These are phyloP conservation scores for Mortierella sp. DNA, from an alignment of 371 early-diverging fungal genomes.

Conservation along the genomic window DNA sequence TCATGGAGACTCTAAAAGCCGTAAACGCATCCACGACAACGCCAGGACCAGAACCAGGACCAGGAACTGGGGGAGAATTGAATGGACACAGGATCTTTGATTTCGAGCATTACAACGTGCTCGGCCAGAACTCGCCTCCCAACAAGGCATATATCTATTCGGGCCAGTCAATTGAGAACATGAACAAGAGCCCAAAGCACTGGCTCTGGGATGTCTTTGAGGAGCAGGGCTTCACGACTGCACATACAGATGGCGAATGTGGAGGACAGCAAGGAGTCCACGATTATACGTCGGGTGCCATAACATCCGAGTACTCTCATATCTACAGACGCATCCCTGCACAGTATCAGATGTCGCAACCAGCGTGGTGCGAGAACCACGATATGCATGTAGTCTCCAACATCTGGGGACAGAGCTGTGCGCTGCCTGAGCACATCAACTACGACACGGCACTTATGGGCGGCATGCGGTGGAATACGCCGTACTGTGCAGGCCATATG, in stretches of 20 bases:
- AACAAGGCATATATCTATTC: slow-evolving; percentile 55
- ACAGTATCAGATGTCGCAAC: slow-evolving; percentile 44
- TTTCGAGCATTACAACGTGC: slow-evolving; percentile 49
- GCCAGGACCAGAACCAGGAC: neutral
- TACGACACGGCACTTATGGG: slow-evolving; percentile 40
- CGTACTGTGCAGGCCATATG: slow-evolving; percentile 53
- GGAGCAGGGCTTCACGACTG: slow-evolving; percentile 52
- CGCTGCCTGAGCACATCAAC: slow-evolving; percentile 10
- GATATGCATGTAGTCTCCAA: slow-evolving; percentile 35
- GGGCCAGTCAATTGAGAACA: slow-evolving; percentile 45
- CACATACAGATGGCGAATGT: slow-evolving; percentile 55
- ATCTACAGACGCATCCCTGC: slow-evolving; percentile 27
- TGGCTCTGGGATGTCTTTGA: slow-evolving; percentile 57
- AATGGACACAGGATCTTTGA: slow-evolving; percentile 39
- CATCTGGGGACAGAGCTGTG: slow-evolving; percentile 45
- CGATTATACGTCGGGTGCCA: slow-evolving; percentile 41
- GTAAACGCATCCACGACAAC: slow-evolving; percentile 17
- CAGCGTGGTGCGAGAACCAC: slow-evolving; percentile 46
- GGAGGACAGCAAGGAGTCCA: slow-evolving; percentile 35
- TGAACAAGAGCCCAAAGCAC: slow-evolving; percentile 32
- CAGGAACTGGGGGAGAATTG: neutral
- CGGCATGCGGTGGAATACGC: slow-evolving; percentile 47
- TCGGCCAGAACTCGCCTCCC: slow-evolving; percentile 52
- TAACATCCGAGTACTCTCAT: slow-evolving; percentile 38
- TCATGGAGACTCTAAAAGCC: slow-evolving; percentile 26